Evolutionary conservation across 2,329 filamentous ascomycete genomes (phyloP).

Genomic region (Elsinoe ampelina): DNA sequence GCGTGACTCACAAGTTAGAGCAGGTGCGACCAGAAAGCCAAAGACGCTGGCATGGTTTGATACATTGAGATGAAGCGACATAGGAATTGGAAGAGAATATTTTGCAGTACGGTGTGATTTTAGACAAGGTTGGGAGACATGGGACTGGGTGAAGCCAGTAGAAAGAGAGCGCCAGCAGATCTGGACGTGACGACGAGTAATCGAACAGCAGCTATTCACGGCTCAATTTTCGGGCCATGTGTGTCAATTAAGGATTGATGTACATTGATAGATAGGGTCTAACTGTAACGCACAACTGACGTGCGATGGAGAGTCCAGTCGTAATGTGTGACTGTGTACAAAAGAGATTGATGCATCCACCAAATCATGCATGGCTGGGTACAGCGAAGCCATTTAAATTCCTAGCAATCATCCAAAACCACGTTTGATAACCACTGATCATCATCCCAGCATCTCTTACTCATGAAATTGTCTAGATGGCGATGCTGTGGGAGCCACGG

Average conservation of each 20-base stretch:
- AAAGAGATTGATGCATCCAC: constrained; percentile 9
- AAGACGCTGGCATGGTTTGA: too few relatives aligned
- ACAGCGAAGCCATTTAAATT: constrained; percentile 3
- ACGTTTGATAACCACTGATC: not conserved
- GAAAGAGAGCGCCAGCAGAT: too few relatives aligned
- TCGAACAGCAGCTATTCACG: too few relatives aligned
- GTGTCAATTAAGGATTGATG: constrained; percentile 1
- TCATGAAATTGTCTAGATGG: not conserved
- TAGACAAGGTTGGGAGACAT: too few relatives aligned
- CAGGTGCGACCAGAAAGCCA: not conserved
- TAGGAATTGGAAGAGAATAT: too few relatives aligned
- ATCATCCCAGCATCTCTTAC: not conserved
- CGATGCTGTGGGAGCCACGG: constrained; percentile 4
- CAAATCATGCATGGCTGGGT: constrained; percentile 4
- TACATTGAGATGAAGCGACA: too few relatives aligned
- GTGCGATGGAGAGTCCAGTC: not conserved
- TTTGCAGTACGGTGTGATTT: too few relatives aligned
- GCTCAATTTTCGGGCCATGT: not conserved
- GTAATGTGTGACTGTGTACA: constrained; percentile 1
- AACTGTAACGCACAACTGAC: constrained; percentile 5
- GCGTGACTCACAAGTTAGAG: not conserved
- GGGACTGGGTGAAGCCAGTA: too few relatives aligned
- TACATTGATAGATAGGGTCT: constrained; percentile 12
- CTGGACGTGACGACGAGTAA: too few relatives aligned
- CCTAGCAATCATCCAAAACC: not conserved